Base-by-base conservation (phyloP, 1,284 basidiomycete species). In the Fomitopsis pinicola region DNA sequence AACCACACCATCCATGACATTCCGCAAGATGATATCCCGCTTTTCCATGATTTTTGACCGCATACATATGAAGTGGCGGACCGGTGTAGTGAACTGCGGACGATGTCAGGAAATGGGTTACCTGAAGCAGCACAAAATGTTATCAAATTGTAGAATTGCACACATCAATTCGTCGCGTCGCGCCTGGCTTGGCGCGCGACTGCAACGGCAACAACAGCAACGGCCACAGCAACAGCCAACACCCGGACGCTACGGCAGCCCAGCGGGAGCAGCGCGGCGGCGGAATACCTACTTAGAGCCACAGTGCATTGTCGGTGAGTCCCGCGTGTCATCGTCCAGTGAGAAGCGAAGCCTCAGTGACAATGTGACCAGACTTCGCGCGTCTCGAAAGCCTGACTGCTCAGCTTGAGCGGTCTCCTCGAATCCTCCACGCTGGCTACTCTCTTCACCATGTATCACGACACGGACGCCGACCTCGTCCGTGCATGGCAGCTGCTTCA, bases 401-500 rank as follows among this genome's bases (percentile, higher is more conserved):
- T 52, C 48, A 22, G 8, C 28, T 33, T 12, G 48, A 50, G 48
- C 28, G 30, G 48, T 50, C 45, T 22, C 45, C 26, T 28, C 45
- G n/a, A 14, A 3, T 50, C 28, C 9, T 33, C 17, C 48, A 33
- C 48, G 22, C 48, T 36, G 57, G 33, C 46, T 42, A 38, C 38
- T 19, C 14, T 40, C 22, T 60, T 62, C 59, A 63, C 64, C 30
- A 76, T 76, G 76, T 73, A 75, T 59, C 69, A 72, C 66, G 73
- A 76, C 71, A 82, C 88, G 79, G 92, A 95, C 67, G 82, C 78
- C 64, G 92, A 95, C 67, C 72, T 94, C 61, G 71, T 87, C 50
- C 82, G 88, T 33, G 82, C 91, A 63, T 94, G 89, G 87, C 84
- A 88, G 62, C 82, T 95, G 60, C 83, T 95, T 7, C 84, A 86